These are phyloP conservation scores for Syzygium malaccense DNA, from an alignment of 441 rosid species.

Conservation along the genomic window DNA sequence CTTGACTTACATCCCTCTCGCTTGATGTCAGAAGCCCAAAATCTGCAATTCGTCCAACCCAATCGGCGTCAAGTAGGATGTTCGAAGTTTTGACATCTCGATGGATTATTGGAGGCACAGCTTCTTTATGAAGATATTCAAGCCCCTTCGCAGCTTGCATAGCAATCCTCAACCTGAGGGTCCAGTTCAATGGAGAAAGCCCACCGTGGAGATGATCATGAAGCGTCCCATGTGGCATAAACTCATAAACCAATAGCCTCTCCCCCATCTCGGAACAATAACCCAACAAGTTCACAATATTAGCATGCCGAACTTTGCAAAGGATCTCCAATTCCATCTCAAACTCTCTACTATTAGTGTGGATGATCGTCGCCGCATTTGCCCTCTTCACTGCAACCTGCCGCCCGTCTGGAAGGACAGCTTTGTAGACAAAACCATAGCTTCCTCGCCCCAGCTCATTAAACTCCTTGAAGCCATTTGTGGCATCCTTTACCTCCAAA, in stretches of 20 bases:
- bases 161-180: constrained; percentile 37
- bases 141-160: constrained; percentile 58
- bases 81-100: constrained; percentile 66
- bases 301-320: constrained; percentile 54
- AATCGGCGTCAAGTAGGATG: constrained; percentile 73
- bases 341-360: constrained; percentile 64
- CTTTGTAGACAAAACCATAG: constrained; percentile 87
- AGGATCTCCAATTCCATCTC: constrained; percentile 70
- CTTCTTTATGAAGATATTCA: constrained; percentile 72
- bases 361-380: constrained; percentile 91
- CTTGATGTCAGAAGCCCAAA: constrained; percentile 60
- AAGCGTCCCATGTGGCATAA: constrained; percentile 61
- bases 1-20: constrained; percentile 38
- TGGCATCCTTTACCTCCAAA: constrained; percentile 81
- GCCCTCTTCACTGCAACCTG: constrained; percentile 92
- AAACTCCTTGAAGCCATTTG: constrained; percentile 92
- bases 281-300: constrained; percentile 59
- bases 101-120: constrained; percentile 53
- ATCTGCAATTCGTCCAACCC: constrained; percentile 83
- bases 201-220: constrained; percentile 63
- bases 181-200: constrained; percentile 55
- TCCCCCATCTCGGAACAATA: constrained; percentile 70
- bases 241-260: constrained; percentile 59
- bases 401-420: constrained; percentile 61
- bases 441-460: constrained; percentile 89